Base-by-base conservation (phyloP, 108 stramenopile species). In the Nitzschia sp. region DNA sequence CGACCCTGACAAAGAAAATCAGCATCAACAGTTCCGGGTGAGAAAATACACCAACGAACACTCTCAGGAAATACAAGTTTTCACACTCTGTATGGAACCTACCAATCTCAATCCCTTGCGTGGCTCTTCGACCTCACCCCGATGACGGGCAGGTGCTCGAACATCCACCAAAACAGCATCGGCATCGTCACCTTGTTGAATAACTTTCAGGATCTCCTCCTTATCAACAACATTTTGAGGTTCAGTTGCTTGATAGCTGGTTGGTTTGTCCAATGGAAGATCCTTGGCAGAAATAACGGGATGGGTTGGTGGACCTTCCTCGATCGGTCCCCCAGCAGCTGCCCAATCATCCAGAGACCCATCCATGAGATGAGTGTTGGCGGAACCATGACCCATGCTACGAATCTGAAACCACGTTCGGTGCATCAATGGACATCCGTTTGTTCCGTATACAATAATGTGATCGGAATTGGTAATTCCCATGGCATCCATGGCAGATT, bases 301-400 rank as follows among this genome's bases (percentile, higher is more conserved):
- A 43, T 65, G 11, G 17, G 60, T 48, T 1, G 75, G 68, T n/a
- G 39, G 42, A 42, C 41, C 57, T 41, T 53, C 63, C 41, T 92
- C 91, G 14, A 92, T 71, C 3, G 70, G 71, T 24, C 87, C 86
- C 22, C 82, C 82, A 10, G 55, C 60, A 44, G 76, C 78, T 40
- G 75, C 65, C 83, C 85, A 92, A 63, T 92, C 91, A 40, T 79
- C 79, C 26, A 92, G 42, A 7, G 85, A 86, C 17, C 87, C 91
- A 42, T 88, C 72, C 83, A 88, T 70, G 57, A 89, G 50, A 64
- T 87, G 82, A 29, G 79, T 69, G 22, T 56, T 52, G 22, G 73
- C 77, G 26, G 22, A 22, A 65, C 57, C 80, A 71, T 92, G 91
- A 10, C 87, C 87, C 91, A 89, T 89, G 60, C 71, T 63, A n/a